Evolutionary conservation across 345 rosid genomes (phyloP).

Genomic region (Crucihimalaya himalaica): DNA sequence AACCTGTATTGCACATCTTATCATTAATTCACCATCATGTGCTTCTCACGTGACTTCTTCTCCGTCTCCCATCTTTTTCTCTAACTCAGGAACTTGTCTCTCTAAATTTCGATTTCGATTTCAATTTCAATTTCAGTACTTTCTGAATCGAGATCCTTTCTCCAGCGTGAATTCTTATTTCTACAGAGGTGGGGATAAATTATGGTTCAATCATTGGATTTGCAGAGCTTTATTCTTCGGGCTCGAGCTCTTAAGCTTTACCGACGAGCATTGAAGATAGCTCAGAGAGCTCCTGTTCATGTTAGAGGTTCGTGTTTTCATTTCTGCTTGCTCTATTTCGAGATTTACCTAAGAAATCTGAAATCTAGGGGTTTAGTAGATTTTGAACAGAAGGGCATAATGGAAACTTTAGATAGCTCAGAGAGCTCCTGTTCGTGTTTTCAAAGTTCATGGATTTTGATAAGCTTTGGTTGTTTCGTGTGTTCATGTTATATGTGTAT

Average conservation of each 20-base stretch:
- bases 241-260: conserved; percentile 87
- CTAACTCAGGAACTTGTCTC: background rate
- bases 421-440: too few species aligned
- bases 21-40: background rate
- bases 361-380: background rate
- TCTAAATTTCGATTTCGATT: background rate
- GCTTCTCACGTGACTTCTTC: conserved; percentile 22
- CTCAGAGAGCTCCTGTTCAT: conserved; percentile 66
- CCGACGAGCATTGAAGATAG: conserved; percentile 71
- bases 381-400: background rate
- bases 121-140: background rate
- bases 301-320: conserved; percentile 54
- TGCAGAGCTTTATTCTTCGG: conserved; percentile 80
- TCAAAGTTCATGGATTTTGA: background rate
- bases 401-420: background rate
- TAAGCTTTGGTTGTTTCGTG: background rate
- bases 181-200: background rate
- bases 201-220: conserved; percentile 56
- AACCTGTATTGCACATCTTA: background rate
- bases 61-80: background rate
- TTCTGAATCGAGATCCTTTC: background rate
- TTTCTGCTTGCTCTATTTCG: background rate
- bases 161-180: background rate
- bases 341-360: background rate
- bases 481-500: background rate